phyloP scores from a whole-genome alignment of 495 filamentous ascomycete genomes.

The Xylaria flabelliformis region DNA sequence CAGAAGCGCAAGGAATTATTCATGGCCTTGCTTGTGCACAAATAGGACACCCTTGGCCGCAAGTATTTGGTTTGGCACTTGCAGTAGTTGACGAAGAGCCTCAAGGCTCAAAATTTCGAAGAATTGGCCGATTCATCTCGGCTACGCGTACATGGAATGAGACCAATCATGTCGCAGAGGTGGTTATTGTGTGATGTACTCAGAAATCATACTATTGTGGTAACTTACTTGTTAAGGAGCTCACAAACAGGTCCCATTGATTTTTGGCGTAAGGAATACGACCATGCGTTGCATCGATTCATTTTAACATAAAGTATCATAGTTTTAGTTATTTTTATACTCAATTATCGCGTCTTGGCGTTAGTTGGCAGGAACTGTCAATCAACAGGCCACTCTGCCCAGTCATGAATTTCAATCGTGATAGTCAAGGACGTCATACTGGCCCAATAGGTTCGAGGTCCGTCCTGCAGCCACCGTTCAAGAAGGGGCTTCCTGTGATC shows the following conservation, averaged over 20 bases:
- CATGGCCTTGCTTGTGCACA: too few species aligned
- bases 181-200: too few species aligned
- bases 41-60: too few species aligned
- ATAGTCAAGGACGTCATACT: slow-evolving; percentile 72
- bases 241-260: neutral
- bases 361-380: slow-evolving; percentile 86
- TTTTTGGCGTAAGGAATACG: neutral
- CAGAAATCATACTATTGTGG: neutral
- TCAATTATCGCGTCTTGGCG: slow-evolving; percentile 79
- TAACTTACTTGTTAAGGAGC: neutral
- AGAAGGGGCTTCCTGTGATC: slow-evolving; percentile 73
- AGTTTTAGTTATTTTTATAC: slow-evolving; percentile 92
- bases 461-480: slow-evolving; percentile 63
- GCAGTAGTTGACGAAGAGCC: too few species aligned
- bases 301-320: slow-evolving; percentile 54
- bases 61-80: too few species aligned
- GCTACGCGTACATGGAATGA: too few species aligned
- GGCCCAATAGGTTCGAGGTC: slow-evolving; percentile 78
- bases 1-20: too few species aligned
- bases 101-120: too few species aligned
- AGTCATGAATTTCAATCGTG: slow-evolving; percentile 80
- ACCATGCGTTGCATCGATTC: neutral
- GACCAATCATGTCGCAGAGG: too few species aligned
- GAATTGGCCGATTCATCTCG: too few species aligned
- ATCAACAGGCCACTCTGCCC: slow-evolving; percentile 81